Evolutionary conservation across 2,329 filamentous ascomycete genomes (phyloP).

Genomic region (Myriosclerotinia curreyana): DNA sequence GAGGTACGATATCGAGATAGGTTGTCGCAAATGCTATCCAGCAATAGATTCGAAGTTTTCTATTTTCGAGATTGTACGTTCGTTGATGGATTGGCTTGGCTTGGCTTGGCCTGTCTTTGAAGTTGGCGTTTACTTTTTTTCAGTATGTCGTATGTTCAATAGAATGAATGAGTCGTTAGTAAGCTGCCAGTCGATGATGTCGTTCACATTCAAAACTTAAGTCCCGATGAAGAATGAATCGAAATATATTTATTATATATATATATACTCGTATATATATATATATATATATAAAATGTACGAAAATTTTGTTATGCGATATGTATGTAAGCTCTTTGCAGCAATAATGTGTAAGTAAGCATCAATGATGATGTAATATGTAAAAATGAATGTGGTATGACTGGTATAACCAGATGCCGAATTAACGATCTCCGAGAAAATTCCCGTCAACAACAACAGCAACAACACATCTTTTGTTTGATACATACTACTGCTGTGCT

Average conservation of each 20-base stretch:
- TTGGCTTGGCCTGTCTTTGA: neutral
- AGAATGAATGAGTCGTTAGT: neutral
- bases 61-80: no score
- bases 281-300: no score
- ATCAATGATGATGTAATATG: slow-evolving; percentile 5
- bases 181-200: slow-evolving; percentile 13
- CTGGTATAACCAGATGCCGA: neutral
- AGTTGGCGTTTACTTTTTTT: neutral
- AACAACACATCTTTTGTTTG: no score
- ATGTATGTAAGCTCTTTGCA: neutral
- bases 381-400: no score
- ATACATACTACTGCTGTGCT: no score
- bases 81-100: no score
- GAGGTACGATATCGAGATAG: neutral
- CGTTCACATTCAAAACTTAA: neutral
- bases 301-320: no score
- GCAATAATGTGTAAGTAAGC: neutral
- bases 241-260: no score
- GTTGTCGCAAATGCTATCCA: neutral
- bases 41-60: neutral
- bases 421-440: slow-evolving; percentile 16
- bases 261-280: no score
- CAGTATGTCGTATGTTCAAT: neutral
- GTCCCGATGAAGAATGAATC: no score
- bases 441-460: no score